Conservation (phyloP, 306 rosid genomes). For the Hylodesmum podocarpum region DNA sequence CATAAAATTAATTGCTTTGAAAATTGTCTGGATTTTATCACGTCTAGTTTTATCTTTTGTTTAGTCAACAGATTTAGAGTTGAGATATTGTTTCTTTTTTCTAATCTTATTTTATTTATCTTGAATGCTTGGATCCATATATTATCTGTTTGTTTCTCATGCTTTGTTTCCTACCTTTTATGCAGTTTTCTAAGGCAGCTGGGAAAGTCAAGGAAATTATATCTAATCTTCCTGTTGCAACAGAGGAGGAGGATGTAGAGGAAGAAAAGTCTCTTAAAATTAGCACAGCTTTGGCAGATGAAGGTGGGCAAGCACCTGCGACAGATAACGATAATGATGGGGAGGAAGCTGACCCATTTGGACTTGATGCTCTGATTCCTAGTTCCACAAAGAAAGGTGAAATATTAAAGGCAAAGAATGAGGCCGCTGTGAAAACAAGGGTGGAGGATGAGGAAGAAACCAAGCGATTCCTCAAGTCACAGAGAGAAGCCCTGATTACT, state of each 20-base stretch:
- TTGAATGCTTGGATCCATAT: neutral
- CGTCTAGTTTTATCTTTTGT: slow-evolving; percentile 18
- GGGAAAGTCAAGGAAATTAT: slow-evolving; percentile 71
- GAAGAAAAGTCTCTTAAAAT: slow-evolving; percentile 65
- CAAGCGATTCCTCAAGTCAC: slow-evolving; percentile 67
- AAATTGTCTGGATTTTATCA: neutral
- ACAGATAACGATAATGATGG: slow-evolving; percentile 37
- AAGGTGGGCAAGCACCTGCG: slow-evolving; percentile 34
- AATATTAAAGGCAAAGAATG: slow-evolving; percentile 60
- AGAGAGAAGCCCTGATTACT: slow-evolving; percentile 72
- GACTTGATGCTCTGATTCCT: slow-evolving; percentile 80
- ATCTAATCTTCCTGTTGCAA: slow-evolving; percentile 74
- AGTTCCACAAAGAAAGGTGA: slow-evolving; percentile 60
- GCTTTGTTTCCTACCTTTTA: slow-evolving; percentile 20
- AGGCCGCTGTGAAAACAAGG: slow-evolving; percentile 37
- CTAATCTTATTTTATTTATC: neutral
- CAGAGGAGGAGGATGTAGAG: slow-evolving; percentile 69
- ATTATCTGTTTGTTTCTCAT: slow-evolving; percentile 19
- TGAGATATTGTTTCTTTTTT: slow-evolving; percentile 6
- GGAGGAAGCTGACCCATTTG: slow-evolving; percentile 80
- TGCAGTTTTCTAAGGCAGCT: slow-evolving; percentile 84
- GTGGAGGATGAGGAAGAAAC: slow-evolving; percentile 63
- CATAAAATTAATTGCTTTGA: neutral
- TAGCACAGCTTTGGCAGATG: slow-evolving; percentile 33
- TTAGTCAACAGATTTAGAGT: slow-evolving; percentile 5